Evolutionary conservation across 163 green algal species (phyloP).

Genomic region (Coccomyxa subellipsoidea): DNA sequence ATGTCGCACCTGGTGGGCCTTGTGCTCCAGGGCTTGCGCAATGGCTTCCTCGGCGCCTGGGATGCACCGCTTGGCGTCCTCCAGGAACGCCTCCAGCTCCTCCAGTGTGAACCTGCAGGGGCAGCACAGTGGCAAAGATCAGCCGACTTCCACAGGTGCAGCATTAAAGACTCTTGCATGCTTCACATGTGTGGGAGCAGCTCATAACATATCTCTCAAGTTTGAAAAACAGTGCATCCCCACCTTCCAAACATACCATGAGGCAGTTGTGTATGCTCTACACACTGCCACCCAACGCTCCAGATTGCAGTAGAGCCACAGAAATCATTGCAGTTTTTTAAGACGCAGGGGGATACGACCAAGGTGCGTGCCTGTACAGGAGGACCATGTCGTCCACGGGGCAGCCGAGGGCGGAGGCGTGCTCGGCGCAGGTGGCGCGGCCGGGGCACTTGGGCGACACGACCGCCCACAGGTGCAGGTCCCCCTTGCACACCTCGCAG

Average conservation of each 20-base stretch:
- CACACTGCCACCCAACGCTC: too few species aligned
- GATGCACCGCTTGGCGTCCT: background rate
- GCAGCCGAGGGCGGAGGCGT: slow-evolving; percentile 42
- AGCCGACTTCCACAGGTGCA: too few species aligned
- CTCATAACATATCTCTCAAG: background rate
- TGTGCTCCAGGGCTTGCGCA: background rate
- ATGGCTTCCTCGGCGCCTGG: slow-evolving; percentile 1
- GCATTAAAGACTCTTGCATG: too few species aligned
- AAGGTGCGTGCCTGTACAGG: slow-evolving; percentile 53
- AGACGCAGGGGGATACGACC: background rate
- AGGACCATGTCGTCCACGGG: slow-evolving; percentile 38
- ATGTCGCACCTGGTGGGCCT: slow-evolving; percentile 6
- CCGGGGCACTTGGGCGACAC: slow-evolving; percentile 43
- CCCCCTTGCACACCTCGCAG: slow-evolving; percentile 66
- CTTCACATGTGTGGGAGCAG: too few species aligned
- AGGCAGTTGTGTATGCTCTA: too few species aligned
- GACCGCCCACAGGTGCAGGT: slow-evolving; percentile 74
- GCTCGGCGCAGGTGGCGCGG: slow-evolving; percentile 64
- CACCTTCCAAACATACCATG: too few species aligned
- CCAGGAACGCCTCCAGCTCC: slow-evolving; percentile 3
- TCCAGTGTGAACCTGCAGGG: slow-evolving; percentile 10
- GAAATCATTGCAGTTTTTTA: too few species aligned
- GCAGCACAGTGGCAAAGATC: background rate
- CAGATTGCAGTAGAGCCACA: too few species aligned
- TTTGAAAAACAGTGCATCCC: background rate